A percentile compares a stretch with the other conserved stretches of the same genome.
These are phyloP conservation scores for Monascus purpureus DNA, from an alignment of 495 filamentous ascomycete species.

Conservation along the genomic window DNA sequence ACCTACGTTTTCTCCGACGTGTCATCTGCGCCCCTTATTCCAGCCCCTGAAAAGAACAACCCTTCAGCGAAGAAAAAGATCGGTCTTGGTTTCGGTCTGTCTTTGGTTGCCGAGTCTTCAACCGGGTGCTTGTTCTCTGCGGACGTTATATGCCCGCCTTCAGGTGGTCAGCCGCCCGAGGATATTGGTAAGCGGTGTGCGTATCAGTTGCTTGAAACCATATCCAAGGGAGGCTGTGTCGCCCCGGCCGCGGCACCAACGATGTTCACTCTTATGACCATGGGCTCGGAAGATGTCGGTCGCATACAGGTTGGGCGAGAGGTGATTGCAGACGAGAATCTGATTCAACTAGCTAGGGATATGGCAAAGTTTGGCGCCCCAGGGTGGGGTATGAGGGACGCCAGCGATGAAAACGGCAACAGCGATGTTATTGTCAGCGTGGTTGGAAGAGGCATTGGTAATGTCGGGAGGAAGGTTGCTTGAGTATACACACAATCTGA, in stretches of 20 bases:
- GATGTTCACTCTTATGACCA: conserved; percentile 82
- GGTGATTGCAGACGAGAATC: conserved; percentile 62
- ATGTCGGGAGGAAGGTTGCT: conserved; percentile 86
- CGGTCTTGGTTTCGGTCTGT: conserved; percentile 81
- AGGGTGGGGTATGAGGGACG: conserved; percentile 77
- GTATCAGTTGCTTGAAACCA: conserved; percentile 71
- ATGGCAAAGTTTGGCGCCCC: conserved; percentile 70
- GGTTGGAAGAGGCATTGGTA: conserved; percentile 87
- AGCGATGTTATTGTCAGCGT: conserved; percentile 76
- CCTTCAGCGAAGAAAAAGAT: conserved; percentile 49
- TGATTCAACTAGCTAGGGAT: conserved; percentile 70
- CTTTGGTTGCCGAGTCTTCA: conserved; percentile 80
- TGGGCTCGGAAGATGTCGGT: conserved; percentile 73
- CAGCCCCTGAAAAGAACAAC: conserved; percentile 44
- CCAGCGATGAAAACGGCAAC: conserved; percentile 44
- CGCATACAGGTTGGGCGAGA: conserved; percentile 48
- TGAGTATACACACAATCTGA: too few species aligned
- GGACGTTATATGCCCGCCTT: conserved; percentile 67
- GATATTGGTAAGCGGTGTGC: conserved; percentile 82
- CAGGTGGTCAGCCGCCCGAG: conserved; percentile 72
- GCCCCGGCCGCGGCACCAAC: conserved; percentile 51
- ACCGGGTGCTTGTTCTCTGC: conserved; percentile 75
- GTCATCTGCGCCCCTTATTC: conserved; percentile 56
- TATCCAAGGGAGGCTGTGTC: conserved; percentile 72
- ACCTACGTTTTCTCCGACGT: conserved; percentile 75